Percentiles rank a stretch among this genome's conserved stretches.
Conservation (phyloP, 495 filamentous ascomycete species). For the Penicillium samsonianum region DNA sequence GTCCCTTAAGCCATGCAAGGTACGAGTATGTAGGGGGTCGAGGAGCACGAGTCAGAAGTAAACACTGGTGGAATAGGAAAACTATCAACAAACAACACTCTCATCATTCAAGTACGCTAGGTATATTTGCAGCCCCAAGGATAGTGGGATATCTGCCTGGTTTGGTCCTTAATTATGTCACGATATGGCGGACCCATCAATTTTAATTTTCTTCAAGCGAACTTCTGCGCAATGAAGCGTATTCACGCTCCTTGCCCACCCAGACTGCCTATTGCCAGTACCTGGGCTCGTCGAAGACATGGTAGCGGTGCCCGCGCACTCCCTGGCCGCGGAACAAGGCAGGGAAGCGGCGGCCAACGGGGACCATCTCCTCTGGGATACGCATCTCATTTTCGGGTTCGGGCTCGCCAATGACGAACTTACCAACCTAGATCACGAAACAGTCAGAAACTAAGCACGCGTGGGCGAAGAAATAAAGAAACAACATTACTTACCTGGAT, state of each 20-base stretch:
- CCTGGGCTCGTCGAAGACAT: conserved; percentile 93
- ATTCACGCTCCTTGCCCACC: background rate
- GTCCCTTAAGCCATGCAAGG: background rate
- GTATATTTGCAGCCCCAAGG: background rate
- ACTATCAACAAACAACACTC: background rate
- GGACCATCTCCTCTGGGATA: conserved; percentile 67
- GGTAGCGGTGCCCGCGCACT: conserved; percentile 86
- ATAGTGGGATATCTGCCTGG: conserved; percentile 10
- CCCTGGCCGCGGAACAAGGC: conserved; percentile 81
- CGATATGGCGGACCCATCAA: conserved; percentile 11
- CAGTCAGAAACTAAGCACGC: conserved; percentile 18
- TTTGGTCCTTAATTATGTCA: conserved; percentile 10
- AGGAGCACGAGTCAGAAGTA: background rate
- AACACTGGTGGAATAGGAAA: background rate
- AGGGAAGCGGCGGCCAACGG: conserved; percentile 81
- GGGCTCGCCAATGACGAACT: conserved; percentile 81
- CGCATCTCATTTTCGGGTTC: conserved; percentile 60
- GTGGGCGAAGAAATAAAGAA: background rate
- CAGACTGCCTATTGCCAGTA: conserved; percentile 54
- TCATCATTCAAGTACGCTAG: conserved; percentile 1
- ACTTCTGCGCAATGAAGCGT: background rate
- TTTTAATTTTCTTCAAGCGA: conserved; percentile 7
- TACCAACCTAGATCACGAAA: conserved; percentile 64
- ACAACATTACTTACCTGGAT: conserved; percentile 67
- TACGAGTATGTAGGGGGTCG: background rate